phyloP scores from a whole-genome alignment of 495 filamentous ascomycete species.

The Thermochaetoides thermophila region DNA sequence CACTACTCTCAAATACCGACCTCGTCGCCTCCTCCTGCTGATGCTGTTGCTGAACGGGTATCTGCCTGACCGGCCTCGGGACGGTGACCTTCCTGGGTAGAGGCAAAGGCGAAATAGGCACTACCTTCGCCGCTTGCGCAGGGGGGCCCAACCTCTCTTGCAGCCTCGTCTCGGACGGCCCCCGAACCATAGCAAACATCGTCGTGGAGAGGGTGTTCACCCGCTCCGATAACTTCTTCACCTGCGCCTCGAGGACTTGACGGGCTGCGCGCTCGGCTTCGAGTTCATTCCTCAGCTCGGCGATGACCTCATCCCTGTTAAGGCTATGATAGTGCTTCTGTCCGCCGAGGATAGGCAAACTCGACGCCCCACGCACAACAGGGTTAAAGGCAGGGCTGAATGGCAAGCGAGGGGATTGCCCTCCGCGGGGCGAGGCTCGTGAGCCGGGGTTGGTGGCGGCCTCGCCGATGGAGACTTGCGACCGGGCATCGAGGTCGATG shows the following conservation, averaged over 20 bases:
- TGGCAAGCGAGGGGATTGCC: not conserved
- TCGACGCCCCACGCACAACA: constrained; percentile 27
- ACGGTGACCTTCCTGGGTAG: too few species aligned
- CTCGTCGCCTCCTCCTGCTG: too few species aligned
- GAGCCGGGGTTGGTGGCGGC: too few species aligned
- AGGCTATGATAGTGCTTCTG: constrained; percentile 10
- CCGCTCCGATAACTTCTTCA: constrained; percentile 30
- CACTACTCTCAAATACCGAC: too few species aligned
- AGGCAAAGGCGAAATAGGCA: too few species aligned
- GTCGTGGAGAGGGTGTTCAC: constrained; percentile 26
- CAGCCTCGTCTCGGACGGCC: constrained; percentile 15
- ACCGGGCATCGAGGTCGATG: constrained; percentile 19
- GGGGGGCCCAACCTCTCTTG: constrained; percentile 11
- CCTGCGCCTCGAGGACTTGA: constrained; percentile 34
- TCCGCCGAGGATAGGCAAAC: constrained; percentile 25
- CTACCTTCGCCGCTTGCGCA: too few species aligned
- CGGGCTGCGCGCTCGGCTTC: constrained; percentile 35
- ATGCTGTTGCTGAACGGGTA: too few species aligned
- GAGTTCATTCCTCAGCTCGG: constrained; percentile 36
- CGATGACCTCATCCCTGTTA: constrained; percentile 19
- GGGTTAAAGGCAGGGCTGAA: constrained; percentile 24
- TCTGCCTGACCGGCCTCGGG: too few species aligned
- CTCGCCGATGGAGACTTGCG: constrained; percentile 26
- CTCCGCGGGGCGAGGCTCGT: too few species aligned
- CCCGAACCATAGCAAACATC: constrained; percentile 22